Evolutionary conservation across 352 stramenopile species (phyloP).

Genomic region (Elongisporangium undulatum): DNA sequence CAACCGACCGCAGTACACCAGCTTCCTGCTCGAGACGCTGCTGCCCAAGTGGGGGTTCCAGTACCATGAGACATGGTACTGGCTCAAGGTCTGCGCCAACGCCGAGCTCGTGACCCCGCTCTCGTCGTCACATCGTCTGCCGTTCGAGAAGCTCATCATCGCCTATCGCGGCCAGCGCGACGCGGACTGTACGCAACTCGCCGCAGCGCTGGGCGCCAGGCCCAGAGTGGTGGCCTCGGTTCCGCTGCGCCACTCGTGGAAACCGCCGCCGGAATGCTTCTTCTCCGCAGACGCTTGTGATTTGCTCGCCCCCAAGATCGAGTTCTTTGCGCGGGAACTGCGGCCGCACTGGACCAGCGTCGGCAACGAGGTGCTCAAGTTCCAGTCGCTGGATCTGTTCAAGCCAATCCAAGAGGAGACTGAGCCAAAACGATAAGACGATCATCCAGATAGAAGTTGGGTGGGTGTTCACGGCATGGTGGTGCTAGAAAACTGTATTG

Average conservation of each 20-base stretch:
- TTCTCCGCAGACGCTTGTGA: constrained; percentile 18
- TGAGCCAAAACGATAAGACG: neutral
- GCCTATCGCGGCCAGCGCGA: constrained; percentile 30
- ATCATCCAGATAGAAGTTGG: neutral
- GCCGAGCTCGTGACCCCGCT: constrained; percentile 59
- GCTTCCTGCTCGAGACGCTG: constrained; percentile 51
- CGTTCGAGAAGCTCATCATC: constrained; percentile 62
- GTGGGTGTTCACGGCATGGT: neutral
- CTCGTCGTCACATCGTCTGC: constrained; percentile 53
- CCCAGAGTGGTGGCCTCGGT: constrained; percentile 52
- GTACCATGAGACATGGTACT: constrained; percentile 63
- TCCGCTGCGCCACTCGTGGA: constrained; percentile 76
- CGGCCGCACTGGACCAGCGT: constrained; percentile 54
- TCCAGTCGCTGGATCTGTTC: neutral
- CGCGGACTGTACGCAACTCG: constrained; percentile 11
- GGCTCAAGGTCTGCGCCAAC: constrained; percentile 60
- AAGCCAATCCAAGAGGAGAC: neutral
- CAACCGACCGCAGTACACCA: constrained; percentile 51
- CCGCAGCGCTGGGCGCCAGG: constrained; percentile 20
- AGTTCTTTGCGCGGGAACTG: constrained; percentile 71
- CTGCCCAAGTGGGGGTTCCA: constrained; percentile 59
- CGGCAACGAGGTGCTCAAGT: constrained; percentile 44
- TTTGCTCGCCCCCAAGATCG: constrained; percentile 16
- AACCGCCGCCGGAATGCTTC: constrained; percentile 58
- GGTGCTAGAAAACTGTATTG: neutral